These are phyloP conservation scores for Fusarium sp. DNA, from an alignment of 2,329 filamentous ascomycete species.

Conservation along the genomic window DNA sequence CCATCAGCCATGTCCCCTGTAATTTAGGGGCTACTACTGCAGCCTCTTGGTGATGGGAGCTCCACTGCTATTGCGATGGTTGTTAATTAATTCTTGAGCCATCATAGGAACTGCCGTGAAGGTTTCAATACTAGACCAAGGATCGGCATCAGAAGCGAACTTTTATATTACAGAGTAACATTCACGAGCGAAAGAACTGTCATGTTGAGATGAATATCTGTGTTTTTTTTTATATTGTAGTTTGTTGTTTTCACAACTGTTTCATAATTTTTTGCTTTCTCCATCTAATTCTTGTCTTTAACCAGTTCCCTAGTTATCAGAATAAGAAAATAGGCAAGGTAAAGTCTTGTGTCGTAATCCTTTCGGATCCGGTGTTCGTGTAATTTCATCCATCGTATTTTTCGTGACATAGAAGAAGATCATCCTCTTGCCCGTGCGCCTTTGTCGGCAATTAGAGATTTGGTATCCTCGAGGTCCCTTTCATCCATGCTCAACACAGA, in stretches of 20 bases:
- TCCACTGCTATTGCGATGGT: slow-evolving; percentile 14
- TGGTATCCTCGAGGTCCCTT: not conserved
- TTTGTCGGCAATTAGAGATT: slow-evolving; percentile 30
- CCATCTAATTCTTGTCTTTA: not conserved
- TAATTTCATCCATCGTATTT: slow-evolving; percentile 15
- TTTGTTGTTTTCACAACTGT: slow-evolving; percentile 13
- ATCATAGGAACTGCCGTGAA: slow-evolving; percentile 17
- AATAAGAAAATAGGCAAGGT: slow-evolving; percentile 9
- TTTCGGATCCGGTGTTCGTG: slow-evolving; percentile 24
- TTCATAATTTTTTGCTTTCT: slow-evolving; percentile 16
- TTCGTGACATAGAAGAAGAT: slow-evolving; percentile 36
- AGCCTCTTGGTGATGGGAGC: slow-evolving; percentile 23
- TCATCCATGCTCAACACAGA: slow-evolving; percentile 20
- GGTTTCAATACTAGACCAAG: slow-evolving; percentile 14
- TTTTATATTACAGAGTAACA: slow-evolving; percentile 23
- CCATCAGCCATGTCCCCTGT: slow-evolving; percentile 24
- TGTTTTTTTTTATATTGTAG: slow-evolving; percentile 14
- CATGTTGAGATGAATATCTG: not conserved
- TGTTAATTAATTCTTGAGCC: slow-evolving; percentile 9
- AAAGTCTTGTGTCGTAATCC: slow-evolving; percentile 26
- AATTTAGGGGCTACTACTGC: slow-evolving; percentile 21
- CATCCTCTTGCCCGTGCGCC: slow-evolving; percentile 32
- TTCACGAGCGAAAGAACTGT: not conserved
- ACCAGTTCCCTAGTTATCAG: slow-evolving; percentile 7
- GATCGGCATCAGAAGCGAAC: slow-evolving; percentile 17